phyloP scores from a whole-genome alignment of 352 stramenopile genomes.

The Phytophthora fragariaefolia region DNA sequence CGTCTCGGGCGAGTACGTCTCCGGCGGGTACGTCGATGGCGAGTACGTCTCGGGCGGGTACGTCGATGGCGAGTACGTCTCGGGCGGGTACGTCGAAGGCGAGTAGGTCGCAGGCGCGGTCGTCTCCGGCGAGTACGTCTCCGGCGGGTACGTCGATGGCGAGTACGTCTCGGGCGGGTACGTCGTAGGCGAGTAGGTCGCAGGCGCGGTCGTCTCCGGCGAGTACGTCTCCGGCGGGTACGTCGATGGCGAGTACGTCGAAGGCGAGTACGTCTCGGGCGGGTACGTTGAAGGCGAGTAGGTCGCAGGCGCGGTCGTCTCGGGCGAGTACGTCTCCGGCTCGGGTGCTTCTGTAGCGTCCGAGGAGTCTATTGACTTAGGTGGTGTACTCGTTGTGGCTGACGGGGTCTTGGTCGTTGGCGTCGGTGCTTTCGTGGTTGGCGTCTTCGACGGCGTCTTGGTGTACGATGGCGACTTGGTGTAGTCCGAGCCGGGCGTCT shows the following conservation, averaged over 20 bases:
- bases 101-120: slow-evolving; percentile 9
- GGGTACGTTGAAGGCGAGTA: slow-evolving; percentile 2
- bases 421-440: slow-evolving; percentile 15
- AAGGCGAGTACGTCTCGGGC: neutral
- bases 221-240: slow-evolving; percentile 8
- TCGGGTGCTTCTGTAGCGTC: no score
- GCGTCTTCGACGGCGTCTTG: slow-evolving; percentile 18
- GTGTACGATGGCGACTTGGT: slow-evolving; percentile 24
- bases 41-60: slow-evolving; percentile 3
- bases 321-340: slow-evolving; percentile 5
- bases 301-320: neutral
- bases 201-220: neutral
- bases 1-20: slow-evolving; percentile 10
- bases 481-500: slow-evolving; percentile 22
- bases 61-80: slow-evolving; percentile 1
- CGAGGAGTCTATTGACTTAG: slow-evolving; percentile 1
- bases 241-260: slow-evolving; percentile 4
- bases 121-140: slow-evolving; percentile 9
- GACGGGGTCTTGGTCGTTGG: slow-evolving; percentile 14
- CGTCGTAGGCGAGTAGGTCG: slow-evolving; percentile 4
- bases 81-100: slow-evolving; percentile 11
- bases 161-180: slow-evolving; percentile 7
- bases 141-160: neutral
- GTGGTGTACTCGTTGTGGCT: neutral
- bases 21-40: neutral